phyloP scores from a whole-genome alignment of 257 asterid genomes.

The Schizonepeta tenuifolia region DNA sequence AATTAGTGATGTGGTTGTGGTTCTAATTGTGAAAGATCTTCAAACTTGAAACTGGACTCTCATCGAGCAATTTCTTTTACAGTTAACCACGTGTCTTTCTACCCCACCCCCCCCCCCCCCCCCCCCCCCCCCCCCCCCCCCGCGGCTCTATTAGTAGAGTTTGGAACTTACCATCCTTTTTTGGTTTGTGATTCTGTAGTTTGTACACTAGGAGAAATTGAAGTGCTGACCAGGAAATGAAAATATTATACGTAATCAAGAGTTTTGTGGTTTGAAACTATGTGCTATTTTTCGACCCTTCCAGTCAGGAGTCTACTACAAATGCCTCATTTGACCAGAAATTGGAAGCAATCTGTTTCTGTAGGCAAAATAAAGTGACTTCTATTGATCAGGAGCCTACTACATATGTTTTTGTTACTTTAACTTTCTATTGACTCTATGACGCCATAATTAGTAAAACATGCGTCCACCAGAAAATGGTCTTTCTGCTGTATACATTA shows the following conservation, averaged over 20 bases:
- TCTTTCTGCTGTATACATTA: constrained; percentile 17
- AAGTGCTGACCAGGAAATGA: not conserved
- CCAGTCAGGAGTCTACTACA: too few relatives aligned
- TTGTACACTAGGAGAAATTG: constrained; percentile 12
- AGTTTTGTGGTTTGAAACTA: constrained; percentile 6
- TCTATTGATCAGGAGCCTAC: too few relatives aligned
- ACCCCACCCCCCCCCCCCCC: not conserved
- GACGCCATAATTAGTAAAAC: not conserved
- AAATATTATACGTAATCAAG: not conserved
- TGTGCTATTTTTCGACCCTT: not conserved
- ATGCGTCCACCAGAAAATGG: constrained; percentile 12
- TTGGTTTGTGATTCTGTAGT: constrained; percentile 21
- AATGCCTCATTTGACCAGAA: too few relatives aligned
- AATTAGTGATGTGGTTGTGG: not conserved
- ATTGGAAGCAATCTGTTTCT: not conserved
- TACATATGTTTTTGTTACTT: not conserved
- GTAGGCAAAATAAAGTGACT: constrained; percentile 18
- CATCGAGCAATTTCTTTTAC: not conserved
- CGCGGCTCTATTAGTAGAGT: not conserved
- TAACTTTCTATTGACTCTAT: not conserved
- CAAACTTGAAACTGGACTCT: not conserved
- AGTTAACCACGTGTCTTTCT: not conserved
- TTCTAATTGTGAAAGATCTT: not conserved
- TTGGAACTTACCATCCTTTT: not conserved
- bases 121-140: not conserved